Base-by-base conservation (phyloP, 805 yeast species). In the Ogataea thermomethanolica region DNA sequence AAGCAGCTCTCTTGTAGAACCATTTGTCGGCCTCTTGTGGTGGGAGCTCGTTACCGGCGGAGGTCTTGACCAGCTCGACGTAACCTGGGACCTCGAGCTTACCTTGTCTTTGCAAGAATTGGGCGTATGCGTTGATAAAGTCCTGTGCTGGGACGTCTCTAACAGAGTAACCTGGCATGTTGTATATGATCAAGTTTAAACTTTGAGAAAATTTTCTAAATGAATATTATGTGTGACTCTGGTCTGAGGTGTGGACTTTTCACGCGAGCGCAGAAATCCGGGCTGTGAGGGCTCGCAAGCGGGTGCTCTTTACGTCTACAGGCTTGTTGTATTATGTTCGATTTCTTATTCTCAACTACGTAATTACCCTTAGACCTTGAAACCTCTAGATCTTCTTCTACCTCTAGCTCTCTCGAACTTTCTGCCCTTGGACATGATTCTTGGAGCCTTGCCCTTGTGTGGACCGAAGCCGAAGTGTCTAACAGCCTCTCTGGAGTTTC, bases 141-240 rank as follows among this genome's bases (percentile, higher is more conserved):
- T 87, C 95, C 85, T 93, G 98, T 75, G 99, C 99, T 78, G 98
- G 96, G 77, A 93, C 99, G 97, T 93, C 99, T 85, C 96, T 87
- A 73, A 88, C 96, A 78, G 96, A 82, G 81, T 83, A 90, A 86
- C 95, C 95, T 81, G 95, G 84, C 96, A 88, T 88, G 66, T 76
- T 79, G 72, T 62, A 64, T 50, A 39, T 48, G 47, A 23, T 34
- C 43, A 43, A 43, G 45, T 33, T 43, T 38, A 29, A 34, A 23
- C 21, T 29, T 35, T 32, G 44, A 44, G 39, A 37, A 37, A 44
- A 40, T 37, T 36, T 38, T 37, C 48, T 44, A 39, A 35, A 20
- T 31, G 39, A 34, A 34, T 25, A 30, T 22, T 20, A 6, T 7
- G 11, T 38, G 42, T 38, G 42, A 38, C 42, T 32, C 14, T 28